These are phyloP conservation scores for Corchorus capsularis DNA, from an alignment of 345 rosid genomes.

Conservation along the genomic window DNA sequence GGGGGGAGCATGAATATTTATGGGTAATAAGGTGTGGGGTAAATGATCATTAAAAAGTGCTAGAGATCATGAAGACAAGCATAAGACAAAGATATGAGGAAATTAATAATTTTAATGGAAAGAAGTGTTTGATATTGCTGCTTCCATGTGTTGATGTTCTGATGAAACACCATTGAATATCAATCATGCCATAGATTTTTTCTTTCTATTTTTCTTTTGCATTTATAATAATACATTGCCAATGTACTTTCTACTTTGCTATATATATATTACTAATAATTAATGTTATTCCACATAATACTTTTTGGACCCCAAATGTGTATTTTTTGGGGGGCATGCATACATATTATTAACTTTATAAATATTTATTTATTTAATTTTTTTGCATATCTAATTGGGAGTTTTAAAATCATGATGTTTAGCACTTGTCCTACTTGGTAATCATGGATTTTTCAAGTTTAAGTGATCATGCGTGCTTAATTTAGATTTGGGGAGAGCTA, in stretches of 20 bases:
- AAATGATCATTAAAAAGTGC: conserved; percentile 15
- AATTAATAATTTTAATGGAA: conserved; percentile 22
- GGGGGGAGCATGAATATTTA: neutral
- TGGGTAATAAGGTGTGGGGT: conserved; percentile 10
- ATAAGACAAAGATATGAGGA: conserved; percentile 29
- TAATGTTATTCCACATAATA: neutral
- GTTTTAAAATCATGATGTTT: conserved; percentile 15
- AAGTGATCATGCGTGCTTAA: conserved; percentile 18
- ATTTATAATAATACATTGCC: neutral
- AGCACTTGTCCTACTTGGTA: conserved; percentile 11
- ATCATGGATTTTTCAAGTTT: neutral
- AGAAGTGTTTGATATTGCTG: conserved; percentile 8
- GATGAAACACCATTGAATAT: neutral
- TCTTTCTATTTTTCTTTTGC: neutral
- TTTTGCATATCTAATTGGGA: neutral
- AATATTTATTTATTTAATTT: neutral
- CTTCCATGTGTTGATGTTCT: conserved; percentile 10
- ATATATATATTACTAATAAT: neutral
- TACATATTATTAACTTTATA: neutral
- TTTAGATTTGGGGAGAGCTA: neutral
- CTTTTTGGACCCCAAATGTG: neutral
- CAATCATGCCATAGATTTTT: neutral
- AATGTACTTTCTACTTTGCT: neutral
- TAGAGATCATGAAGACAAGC: conserved; percentile 29
- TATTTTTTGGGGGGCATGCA: neutral